phyloP scores from a whole-genome alignment of 2,329 filamentous ascomycete genomes.

The Podosphaera leucotricha region DNA sequence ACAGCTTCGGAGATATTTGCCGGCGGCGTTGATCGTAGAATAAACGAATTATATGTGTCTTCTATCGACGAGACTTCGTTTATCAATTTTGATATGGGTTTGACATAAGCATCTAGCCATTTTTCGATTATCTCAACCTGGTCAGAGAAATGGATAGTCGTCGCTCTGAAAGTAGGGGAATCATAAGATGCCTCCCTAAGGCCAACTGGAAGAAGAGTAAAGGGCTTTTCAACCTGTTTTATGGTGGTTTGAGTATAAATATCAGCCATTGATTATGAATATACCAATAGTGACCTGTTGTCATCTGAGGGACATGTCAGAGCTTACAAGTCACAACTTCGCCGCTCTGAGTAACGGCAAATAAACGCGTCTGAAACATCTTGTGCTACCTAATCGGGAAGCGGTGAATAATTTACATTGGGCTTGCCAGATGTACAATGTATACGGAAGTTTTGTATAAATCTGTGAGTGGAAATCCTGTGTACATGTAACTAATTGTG shows the following conservation, averaged over 20 bases:
- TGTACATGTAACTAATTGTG: too few relatives aligned
- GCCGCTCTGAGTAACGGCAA: not conserved
- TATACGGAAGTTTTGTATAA: too few relatives aligned
- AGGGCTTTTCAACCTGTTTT: constrained; percentile 7
- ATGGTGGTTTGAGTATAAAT: not conserved
- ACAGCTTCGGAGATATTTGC: constrained; percentile 55
- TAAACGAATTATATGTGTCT: constrained; percentile 51
- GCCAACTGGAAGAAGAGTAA: constrained; percentile 37
- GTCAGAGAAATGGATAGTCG: constrained; percentile 65
- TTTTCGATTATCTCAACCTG: constrained; percentile 77
- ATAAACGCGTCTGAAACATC: not conserved
- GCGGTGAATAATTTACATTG: too few relatives aligned
- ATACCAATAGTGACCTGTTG: not conserved
- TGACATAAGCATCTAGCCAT: constrained; percentile 63
- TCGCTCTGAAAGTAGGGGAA: constrained; percentile 83
- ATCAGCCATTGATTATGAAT: not conserved
- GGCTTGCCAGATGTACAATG: too few relatives aligned
- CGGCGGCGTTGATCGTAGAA: constrained; percentile 53
- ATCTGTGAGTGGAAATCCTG: too few relatives aligned
- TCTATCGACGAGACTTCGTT: constrained; percentile 53
- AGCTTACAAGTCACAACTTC: not conserved
- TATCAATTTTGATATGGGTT: constrained; percentile 35
- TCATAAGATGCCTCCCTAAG: constrained; percentile 66
- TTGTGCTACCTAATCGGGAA: not conserved
- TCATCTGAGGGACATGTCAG: not conserved